Evolutionary conservation across 2,329 filamentous ascomycete species (phyloP), one percentile per base, ranked within the genome.

Genomic region (Pseudogymnoascus sp.): DNA sequence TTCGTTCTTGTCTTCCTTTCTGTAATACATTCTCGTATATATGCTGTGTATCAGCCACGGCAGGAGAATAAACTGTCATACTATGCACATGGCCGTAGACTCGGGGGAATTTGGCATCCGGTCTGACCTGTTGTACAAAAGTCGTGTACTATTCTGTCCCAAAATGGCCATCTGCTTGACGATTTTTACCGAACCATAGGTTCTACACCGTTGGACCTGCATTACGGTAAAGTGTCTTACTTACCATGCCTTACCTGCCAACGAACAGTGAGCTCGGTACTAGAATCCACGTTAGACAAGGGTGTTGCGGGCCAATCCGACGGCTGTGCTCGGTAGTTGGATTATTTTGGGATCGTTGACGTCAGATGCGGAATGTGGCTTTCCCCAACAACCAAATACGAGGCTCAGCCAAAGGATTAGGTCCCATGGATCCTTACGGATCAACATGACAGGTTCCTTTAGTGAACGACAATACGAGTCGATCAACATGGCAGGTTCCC

Each of bases 401-500:
- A 56, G 50, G 14, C 7, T 33, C 46, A 56, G 50, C 50, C 28
- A 12, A 12, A 33, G 28, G 19, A 56, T 12, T 10, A 33, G 28
- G 28, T 56, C 26, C 50, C 50, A 56, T 56, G 50, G 50, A 33
- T 33, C 12, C 50, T 33, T 10, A 2, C 7, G 8, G 50, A 56
- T 56, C 50, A 56, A 33, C 50, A 56, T 56, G 50, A 33, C 50
- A 56, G 50, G 50, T 56, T 56, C n/a, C 50, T 12, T 19, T 6
- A 19, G 14, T 56, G 50, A 56, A 33, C 10, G 1, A 12, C n/a
- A 56, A 56, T 56, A 56, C 28, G 50, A 56, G 28, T 7, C 28
- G 50, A 56, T 33, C 50, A 56, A 10, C 50, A 56, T 56, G 50
- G 7, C 50, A 33, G 28, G 28, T 33, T 33, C 50, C 28, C 50